phyloP scores from a whole-genome alignment of 179 eudicot species.

The Nepenthes alata region DNA sequence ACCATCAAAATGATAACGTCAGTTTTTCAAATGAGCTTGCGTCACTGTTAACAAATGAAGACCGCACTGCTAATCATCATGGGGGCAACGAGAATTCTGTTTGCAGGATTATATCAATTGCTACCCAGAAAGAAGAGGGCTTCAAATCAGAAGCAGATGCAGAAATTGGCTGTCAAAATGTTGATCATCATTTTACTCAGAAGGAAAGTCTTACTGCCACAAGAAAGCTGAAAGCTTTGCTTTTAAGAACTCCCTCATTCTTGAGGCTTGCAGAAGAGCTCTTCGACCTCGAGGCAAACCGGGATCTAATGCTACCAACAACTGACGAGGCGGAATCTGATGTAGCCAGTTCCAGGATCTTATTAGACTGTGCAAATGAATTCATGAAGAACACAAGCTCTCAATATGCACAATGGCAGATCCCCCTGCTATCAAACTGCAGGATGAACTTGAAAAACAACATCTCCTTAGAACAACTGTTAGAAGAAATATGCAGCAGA shows the following conservation, averaged over 20 bases:
- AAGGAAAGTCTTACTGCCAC: conserved; percentile 8
- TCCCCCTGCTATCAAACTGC: conserved; percentile 13
- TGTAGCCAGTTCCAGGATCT: conserved; percentile 9
- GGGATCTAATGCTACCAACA: conserved; percentile 2
- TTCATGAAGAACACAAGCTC: conserved; percentile 23
- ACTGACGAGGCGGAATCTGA: conserved; percentile 9
- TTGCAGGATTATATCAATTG: not conserved
- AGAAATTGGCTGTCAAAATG: not conserved
- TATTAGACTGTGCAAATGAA: conserved; percentile 48
- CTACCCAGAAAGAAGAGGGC: not conserved
- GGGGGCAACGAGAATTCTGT: conserved; percentile 8
- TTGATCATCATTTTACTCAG: conserved; percentile 2
- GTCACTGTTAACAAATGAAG: conserved; percentile 9
- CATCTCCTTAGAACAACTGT: conserved; percentile 20
- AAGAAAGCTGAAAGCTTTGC: conserved; percentile 21
- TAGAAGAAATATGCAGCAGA: conserved; percentile 28
- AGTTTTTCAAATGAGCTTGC: conserved; percentile 11
- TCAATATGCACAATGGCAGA: conserved; percentile 1
- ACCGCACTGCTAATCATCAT: conserved; percentile 3
- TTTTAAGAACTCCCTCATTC: conserved; percentile 30
- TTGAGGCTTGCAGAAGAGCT: conserved; percentile 28
- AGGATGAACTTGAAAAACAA: conserved; percentile 5
- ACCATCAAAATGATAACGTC: conserved; percentile 7
- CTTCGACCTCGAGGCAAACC: conserved; percentile 15
- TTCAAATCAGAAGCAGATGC: conserved; percentile 8